Evolutionary conservation across 495 filamentous ascomycete genomes (phyloP).

Genomic region (Xeromyces bisporus): DNA sequence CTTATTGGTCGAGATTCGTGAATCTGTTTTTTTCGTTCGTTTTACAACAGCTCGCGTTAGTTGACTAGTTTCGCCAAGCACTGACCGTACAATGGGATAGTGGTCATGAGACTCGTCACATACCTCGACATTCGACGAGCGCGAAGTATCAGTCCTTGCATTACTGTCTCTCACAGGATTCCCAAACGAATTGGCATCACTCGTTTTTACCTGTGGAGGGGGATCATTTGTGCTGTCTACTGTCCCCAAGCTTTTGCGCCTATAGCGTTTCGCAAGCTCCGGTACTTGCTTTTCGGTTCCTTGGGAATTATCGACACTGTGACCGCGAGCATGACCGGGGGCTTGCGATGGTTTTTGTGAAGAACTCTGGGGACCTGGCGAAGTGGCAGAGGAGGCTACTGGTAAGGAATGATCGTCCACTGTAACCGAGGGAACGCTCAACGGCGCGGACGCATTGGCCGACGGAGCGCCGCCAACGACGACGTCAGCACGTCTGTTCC

Average conservation of each 20-base stretch:
- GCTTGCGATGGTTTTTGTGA: constrained; percentile 5
- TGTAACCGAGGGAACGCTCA: constrained; percentile 4
- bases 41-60: no score
- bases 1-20: no score
- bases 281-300: constrained; percentile 24
- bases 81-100: no score
- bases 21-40: no score
- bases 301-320: constrained; percentile 38
- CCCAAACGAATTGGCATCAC: no score
- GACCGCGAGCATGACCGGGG: constrained; percentile 21
- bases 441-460: constrained; percentile 4
- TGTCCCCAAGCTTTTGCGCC: constrained; percentile 68
- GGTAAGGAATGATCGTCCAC: constrained; percentile 11
- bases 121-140: no score
- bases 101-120: no score
- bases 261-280: constrained; percentile 58
- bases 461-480: constrained; percentile 21
- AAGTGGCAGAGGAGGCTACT: neutral
- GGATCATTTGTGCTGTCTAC: constrained; percentile 48
- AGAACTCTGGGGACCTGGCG: neutral
- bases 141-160: no score
- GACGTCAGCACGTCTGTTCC: constrained; percentile 32
- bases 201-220: no score
- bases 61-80: no score
- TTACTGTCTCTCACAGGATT: no score